Evolutionary conservation across 352 stramenopile genomes (phyloP).

Genomic region (Pythium periplocum): DNA sequence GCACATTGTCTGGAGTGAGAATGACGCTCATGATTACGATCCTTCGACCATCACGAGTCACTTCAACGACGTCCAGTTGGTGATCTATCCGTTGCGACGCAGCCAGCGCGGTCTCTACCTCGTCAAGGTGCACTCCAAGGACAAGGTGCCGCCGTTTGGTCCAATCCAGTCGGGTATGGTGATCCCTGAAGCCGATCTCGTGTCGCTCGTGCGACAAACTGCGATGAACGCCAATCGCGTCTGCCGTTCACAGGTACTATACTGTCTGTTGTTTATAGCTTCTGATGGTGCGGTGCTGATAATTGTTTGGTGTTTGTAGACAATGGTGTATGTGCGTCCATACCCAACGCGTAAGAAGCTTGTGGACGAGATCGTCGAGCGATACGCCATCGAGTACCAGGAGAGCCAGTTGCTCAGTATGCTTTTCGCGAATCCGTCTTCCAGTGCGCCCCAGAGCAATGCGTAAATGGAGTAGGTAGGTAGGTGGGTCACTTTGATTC

Average conservation of each 20-base stretch:
- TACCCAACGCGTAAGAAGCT: slow-evolving; percentile 86
- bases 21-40: slow-evolving; percentile 67
- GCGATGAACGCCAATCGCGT: slow-evolving; percentile 87
- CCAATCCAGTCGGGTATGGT: slow-evolving; percentile 84
- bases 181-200: slow-evolving; percentile 61
- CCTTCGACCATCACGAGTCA: slow-evolving; percentile 85
- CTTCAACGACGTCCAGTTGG: slow-evolving; percentile 86
- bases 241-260: slow-evolving; percentile 67
- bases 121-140: slow-evolving; percentile 78
- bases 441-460: neutral
- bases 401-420: slow-evolving; percentile 78
- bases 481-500: neutral
- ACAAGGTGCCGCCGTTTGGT: slow-evolving; percentile 75
- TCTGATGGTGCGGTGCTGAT: slow-evolving; percentile 5
- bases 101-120: slow-evolving; percentile 63
- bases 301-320: slow-evolving; percentile 26
- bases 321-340: slow-evolving; percentile 75
- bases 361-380: slow-evolving; percentile 84
- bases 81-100: slow-evolving; percentile 71
- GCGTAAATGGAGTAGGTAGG: neutral
- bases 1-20: slow-evolving; percentile 85
- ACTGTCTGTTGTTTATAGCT: neutral
- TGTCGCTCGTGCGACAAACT: slow-evolving; percentile 73
- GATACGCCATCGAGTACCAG: slow-evolving; percentile 82
- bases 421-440: slow-evolving; percentile 44